Base-by-base conservation (phyloP, 1,139 yeast genomes). In the Candida dubliniensis region DNA sequence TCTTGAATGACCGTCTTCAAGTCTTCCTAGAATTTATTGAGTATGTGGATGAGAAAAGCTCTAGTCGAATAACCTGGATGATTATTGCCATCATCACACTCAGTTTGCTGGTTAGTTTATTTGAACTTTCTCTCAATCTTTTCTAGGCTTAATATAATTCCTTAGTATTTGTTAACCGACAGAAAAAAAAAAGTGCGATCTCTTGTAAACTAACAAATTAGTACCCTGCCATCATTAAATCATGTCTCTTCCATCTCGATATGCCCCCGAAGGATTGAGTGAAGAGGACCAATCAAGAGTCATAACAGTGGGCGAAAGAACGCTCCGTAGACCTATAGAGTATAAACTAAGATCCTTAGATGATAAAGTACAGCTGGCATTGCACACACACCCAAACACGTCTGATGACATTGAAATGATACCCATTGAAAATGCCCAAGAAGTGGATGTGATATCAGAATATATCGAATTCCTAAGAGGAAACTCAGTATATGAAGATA, bases 21-120 rank as follows among this genome's bases (percentile, higher is more conserved):
- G 97, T 95, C 24, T 93, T 91, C 59, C 72, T 93, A 59, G 99
- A 93, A 57, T 86, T 93, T 58, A 88, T 90, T 60, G 96, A 95
- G 59, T 87, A 96, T 36, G 85, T 93, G 57, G 96, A 96, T 8
- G 99, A 93, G 63, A 80, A 82, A 53, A 90, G 89, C 60, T 91
- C 95, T 77, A 87, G 89, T 34, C 76, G 96, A 52, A 88, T 93
- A 48, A 90, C 98, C 0, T 84, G 91, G 82, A 85, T 93, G 79
- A 84, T 93, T 49, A 88, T 95, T 44, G 72, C 86, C 14, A 87
- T 93, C 31, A 88, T 93, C 51, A 82, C 86, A 41, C 63, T 91
- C 42, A 87, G 95, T 54, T 78, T 93, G 42, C 13, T 30, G 30
- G 96, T 93, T 38, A 73, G 77, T 55, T 46, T 71, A 34, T 72